Evolutionary conservation across 306 rosid genomes (phyloP).

Genomic region (Ceratonia siliqua): DNA sequence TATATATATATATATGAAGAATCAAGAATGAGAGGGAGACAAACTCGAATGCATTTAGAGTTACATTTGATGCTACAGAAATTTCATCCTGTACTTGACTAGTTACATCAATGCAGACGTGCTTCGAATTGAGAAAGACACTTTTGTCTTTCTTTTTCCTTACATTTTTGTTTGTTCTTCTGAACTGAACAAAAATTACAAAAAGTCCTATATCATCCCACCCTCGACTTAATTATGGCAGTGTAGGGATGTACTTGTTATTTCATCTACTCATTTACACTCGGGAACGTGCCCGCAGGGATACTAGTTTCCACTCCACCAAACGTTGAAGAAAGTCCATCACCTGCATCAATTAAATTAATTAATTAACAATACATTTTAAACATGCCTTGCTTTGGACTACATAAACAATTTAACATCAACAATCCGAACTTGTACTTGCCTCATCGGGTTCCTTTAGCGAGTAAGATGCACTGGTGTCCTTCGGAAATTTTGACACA

Average conservation of each 20-base stretch:
- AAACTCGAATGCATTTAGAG: constrained; percentile 29
- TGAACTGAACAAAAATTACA: constrained; percentile 33
- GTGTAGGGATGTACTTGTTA: constrained; percentile 37
- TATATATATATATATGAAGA: no score
- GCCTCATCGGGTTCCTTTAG: constrained; percentile 92
- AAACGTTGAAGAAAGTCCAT: constrained; percentile 76
- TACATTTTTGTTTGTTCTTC: constrained; percentile 37
- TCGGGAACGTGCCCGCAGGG: constrained; percentile 42
- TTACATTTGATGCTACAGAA: constrained; percentile 38
- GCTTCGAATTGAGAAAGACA: constrained; percentile 44
- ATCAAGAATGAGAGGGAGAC: no score
- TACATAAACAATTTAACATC: neutral
- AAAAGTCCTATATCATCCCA: constrained; percentile 33
- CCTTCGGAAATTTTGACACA: constrained; percentile 88
- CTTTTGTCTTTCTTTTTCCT: constrained; percentile 46
- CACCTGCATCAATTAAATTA: constrained; percentile 49
- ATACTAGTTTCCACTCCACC: constrained; percentile 61
- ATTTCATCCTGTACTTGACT: constrained; percentile 27
- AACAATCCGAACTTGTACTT: constrained; percentile 37
- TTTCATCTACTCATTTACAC: constrained; percentile 39
- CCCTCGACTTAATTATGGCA: constrained; percentile 44
- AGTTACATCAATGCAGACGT: constrained; percentile 42
- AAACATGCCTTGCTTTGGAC: neutral
- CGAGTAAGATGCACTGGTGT: constrained; percentile 83
- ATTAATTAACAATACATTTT: neutral